Evolutionary conservation across 495 filamentous ascomycete genomes (phyloP), one percentile per base, ranked within the genome.

Genomic region (Penicillium antarcticum): DNA sequence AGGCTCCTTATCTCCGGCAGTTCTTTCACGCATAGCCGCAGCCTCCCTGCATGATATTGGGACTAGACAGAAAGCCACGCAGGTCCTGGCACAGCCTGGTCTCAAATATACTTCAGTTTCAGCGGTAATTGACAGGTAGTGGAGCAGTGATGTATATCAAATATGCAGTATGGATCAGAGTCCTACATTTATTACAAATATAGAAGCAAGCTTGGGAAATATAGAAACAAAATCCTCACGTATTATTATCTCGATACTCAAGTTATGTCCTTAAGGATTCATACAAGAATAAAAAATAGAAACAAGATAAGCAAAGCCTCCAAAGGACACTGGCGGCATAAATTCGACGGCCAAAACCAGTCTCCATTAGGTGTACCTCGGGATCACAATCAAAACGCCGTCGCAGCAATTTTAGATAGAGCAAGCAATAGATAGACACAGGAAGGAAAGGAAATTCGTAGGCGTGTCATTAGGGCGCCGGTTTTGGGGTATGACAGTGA

Each of bases 371-470:
- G 41, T 52, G 49, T 52, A 45, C 41, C 17, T 52, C 40, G 23
- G 31, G 41, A 21, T 38, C 31, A 21, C 21, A 38, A 16, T 45
- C 11, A 17, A 4, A 58, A 63, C 53, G 53, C 56, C 57, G 12
- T 53, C 24, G 51, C 46, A 52, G 45, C 56, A 55, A 57, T 53
- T 60, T 63, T 63, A 36, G 21, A 31, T n/a, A 31, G 18, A 31
- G 33, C 18, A 48, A 36, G 36, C 43, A 23, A 52, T 18, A 10
- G 21, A 37, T 12, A 29, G 38, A 45, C 24, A 53, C 21, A 42
- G 37, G 36, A 44, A 44, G 39, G 50, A 55, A 69, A 72, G 56
- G 62, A 71, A 57, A 73, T 71, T 73, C 68, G 70, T 73, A 18
- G 58, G 45, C 39, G 55, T 58, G 57, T 56, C 62, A 65, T 65